Base-by-base conservation (phyloP, 345 rosid species). In the Gossypium herbaceum region DNA sequence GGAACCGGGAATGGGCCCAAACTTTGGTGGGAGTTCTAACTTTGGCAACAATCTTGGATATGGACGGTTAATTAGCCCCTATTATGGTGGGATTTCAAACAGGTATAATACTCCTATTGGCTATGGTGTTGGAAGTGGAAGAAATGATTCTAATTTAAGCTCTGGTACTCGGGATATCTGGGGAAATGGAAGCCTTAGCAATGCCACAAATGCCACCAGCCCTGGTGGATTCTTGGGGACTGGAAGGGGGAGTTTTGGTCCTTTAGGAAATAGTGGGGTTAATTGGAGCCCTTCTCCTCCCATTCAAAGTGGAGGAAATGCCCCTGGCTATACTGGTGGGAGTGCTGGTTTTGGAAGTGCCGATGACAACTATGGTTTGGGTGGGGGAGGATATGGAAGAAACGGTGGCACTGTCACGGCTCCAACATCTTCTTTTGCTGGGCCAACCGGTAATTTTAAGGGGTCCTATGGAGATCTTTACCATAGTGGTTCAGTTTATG, bases 51-150 rank as follows among this genome's bases (percentile, higher is more conserved):
- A 74, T 85, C 79, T 87, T 57, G 97, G 92, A 13, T 90, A 90
- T 74, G 92, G 86, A 75, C 90, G 91, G 68, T 78, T 90, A 73
- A 74, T 80, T 34, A 86, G 86, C 29, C 89, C 91, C 62, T 88
- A 85, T 74, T 83, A 79, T 68, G 83, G 80, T 82, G 83, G 81
- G 68, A 88, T 85, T 82, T 82, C 94, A 75, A 88, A 78, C 84
- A 89, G 95, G 75, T 86, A 80, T 73, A 87, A 51, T 74, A 91
- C 87, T 77, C 94, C 98, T 12, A 82, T 94, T 20, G 93, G 97
- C 48, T 88, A 82, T 78, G 80, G 81, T 25, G 81, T 65, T 0
- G 88, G 85, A 52, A 78, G 71, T 68, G 85, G 91, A 75, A 88
- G 92, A 71, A 87, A 77, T 39, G 87, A 86, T 73, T 84, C 93